phyloP scores from a whole-genome alignment of 805 yeast species.

The Candida namnaoensis region DNA sequence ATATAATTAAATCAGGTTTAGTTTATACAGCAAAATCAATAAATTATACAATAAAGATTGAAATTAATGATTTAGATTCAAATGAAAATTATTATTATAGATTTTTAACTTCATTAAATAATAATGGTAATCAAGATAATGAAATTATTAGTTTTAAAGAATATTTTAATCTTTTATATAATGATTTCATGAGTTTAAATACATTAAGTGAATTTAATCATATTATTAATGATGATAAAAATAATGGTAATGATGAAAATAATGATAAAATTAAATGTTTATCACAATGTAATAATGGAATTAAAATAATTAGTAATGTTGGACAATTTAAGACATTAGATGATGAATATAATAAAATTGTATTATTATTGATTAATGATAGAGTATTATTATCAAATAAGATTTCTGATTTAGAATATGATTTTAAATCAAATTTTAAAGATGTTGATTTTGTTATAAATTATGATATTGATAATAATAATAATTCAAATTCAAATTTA shows the following conservation, averaged over 20 bases:
- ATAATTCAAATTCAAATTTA: too few species aligned
- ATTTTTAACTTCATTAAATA: background rate
- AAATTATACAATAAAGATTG: conserved; percentile 1
- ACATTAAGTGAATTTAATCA: too few species aligned
- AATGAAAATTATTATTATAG: background rate
- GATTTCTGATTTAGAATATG: background rate
- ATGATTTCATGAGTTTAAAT: too few species aligned
- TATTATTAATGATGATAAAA: too few species aligned
- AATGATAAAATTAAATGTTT: too few species aligned
- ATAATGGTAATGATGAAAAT: background rate
- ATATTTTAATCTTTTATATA: too few species aligned
- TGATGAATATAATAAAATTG: background rate
- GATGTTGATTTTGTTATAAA: background rate
- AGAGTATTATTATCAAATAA: too few species aligned
- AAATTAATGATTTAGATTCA: background rate
- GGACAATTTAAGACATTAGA: background rate
- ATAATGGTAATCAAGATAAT: background rate
- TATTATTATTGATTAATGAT: background rate
- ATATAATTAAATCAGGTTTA: background rate
- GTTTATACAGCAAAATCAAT: background rate
- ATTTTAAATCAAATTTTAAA: too few species aligned
- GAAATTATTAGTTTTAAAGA: too few species aligned
- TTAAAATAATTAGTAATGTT: too few species aligned
- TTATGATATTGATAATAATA: too few species aligned
- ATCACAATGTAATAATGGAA: background rate